phyloP scores from a whole-genome alignment of 2,329 filamentous ascomycete species.

The Neurospora crassa region DNA sequence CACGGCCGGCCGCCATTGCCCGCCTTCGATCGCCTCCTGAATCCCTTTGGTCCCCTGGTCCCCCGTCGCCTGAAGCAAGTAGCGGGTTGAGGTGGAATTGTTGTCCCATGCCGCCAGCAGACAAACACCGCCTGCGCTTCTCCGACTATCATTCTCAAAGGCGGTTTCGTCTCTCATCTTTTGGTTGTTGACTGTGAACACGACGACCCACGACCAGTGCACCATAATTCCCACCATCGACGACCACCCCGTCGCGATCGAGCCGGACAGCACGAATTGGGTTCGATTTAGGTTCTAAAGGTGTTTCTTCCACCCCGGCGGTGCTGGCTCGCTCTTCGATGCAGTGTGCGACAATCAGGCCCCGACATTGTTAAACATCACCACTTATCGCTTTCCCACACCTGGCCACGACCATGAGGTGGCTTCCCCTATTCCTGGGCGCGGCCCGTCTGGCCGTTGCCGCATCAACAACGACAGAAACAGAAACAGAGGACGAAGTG shows the following conservation, averaged over 20 bases:
- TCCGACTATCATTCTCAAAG: background rate
- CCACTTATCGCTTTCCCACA: background rate
- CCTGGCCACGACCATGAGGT: slow-evolving; percentile 29
- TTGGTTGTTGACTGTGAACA: background rate
- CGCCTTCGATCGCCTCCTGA: background rate
- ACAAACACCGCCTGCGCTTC: background rate
- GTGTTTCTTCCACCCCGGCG: background rate
- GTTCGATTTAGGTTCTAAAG: background rate
- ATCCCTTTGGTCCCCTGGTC: background rate
- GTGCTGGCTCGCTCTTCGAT: background rate
- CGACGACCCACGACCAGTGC: background rate
- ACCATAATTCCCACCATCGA: background rate
- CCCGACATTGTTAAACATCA: slow-evolving; percentile 1
- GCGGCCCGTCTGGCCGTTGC: slow-evolving; percentile 31
- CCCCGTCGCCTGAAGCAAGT: background rate
- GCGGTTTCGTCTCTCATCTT: background rate
- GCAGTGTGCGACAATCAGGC: background rate
- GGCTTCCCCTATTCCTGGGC: slow-evolving; percentile 38
- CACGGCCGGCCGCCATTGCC: background rate
- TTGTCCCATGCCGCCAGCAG: background rate
- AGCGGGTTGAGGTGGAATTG: background rate
- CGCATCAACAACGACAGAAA: slow-evolving; percentile 16
- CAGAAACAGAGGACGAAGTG: slow-evolving; percentile 29
- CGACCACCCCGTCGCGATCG: background rate
- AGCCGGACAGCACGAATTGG: background rate